Percentiles rank a stretch among this genome's conserved stretches.
These are phyloP conservation scores for Purpureocillium takamizusanense DNA, from an alignment of 2,329 filamentous ascomycete genomes.

Conservation along the genomic window DNA sequence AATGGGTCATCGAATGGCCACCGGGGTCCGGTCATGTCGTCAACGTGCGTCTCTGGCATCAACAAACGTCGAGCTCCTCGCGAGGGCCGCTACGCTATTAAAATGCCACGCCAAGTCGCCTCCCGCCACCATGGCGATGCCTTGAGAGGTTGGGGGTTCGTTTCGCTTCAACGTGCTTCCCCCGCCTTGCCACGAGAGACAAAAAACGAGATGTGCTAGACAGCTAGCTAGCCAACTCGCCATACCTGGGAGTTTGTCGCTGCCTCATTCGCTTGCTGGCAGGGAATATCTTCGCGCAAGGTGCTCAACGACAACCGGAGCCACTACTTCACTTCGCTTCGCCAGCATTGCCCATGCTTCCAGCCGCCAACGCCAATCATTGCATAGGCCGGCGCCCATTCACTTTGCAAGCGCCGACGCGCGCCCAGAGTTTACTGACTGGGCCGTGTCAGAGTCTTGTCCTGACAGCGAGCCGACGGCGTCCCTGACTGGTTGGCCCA, in stretches of 20 bases:
- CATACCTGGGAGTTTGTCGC: no score
- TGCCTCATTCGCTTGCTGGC: not conserved
- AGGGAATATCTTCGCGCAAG: not conserved
- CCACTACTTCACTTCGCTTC: not conserved
- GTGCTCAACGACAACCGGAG: not conserved
- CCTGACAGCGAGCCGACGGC: not conserved
- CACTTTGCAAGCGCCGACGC: not conserved
- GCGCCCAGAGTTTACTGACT: not conserved
- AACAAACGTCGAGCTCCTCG: no score
- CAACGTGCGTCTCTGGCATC: not conserved
- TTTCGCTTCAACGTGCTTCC: not conserved
- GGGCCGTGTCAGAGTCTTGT: not conserved
- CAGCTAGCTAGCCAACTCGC: no score
- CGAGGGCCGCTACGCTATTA: not conserved
- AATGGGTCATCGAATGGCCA: not conserved
- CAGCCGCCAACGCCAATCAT: no score
- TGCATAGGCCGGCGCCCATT: no score
- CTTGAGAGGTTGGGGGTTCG: not conserved
- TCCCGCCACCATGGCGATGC: not conserved
- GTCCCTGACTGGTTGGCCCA: not conserved
- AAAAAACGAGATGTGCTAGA: no score
- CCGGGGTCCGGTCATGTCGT: not conserved
- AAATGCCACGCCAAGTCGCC: not conserved
- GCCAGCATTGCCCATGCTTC: no score
- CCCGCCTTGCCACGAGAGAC: not conserved